A percentile compares a stretch with the other conserved stretches of the same genome.
Evolutionary conservation across 225 moss, liverwort and hornwort genomes (phyloP).

Genomic region (Neckera pumila): DNA sequence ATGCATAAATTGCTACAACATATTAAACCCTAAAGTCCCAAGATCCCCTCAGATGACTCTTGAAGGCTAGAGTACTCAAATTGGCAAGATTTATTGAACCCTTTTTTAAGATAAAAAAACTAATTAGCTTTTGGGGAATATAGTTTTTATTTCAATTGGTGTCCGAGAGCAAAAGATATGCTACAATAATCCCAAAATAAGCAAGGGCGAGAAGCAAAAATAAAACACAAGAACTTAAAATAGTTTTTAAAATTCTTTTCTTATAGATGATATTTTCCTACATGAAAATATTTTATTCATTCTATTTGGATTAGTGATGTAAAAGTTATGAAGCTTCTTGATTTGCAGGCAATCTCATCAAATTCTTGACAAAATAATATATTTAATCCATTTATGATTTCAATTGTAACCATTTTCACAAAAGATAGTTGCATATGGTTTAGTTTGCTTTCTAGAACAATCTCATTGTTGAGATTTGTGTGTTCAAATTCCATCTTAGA

Average conservation of each 20-base stretch:
- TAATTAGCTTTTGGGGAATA: neutral
- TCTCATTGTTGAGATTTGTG: neutral
- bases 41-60: neutral
- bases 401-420: neutral
- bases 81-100: neutral
- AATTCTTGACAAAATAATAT: neutral
- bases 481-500: neutral
- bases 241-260: neutral
- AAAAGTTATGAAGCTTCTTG: neutral
- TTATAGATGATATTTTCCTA: neutral
- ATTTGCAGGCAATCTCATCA: accelerated
- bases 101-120: neutral
- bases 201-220: accelerated
- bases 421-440: too few species aligned
- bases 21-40: too few species aligned
- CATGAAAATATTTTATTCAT: neutral
- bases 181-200: neutral
- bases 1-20: neutral
- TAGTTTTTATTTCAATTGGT: neutral
- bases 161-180: accelerated
- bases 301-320: neutral
- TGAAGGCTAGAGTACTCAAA: neutral
- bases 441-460: neutral
- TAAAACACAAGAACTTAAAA: neutral
- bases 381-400: accelerated